Evolutionary conservation across 768 basidiomycete species (phyloP), one percentile per base, ranked within the genome.

Genomic region (Lactarius trivialis): DNA sequence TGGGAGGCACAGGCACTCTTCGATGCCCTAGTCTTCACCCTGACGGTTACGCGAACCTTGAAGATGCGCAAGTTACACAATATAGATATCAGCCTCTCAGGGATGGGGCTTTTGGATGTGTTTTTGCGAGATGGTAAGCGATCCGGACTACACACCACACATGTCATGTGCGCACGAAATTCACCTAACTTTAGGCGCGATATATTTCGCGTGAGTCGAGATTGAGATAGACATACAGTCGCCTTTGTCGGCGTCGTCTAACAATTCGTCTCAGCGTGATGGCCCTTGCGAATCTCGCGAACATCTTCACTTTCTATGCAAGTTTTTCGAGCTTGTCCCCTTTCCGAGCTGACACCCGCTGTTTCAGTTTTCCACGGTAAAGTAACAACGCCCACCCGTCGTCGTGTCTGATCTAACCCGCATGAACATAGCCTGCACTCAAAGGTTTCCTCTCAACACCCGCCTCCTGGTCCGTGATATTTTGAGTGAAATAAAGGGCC

Each of bases 1-100:
- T 84, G 82, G 81, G 81, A 82, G 65, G 78, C 79, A 1, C 74
- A 82, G 5, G 79, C 81, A 58, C 65, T 76, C 1, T 82, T 78
- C 61, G 83, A 85, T 66, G 59, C 73, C 0, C 70, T 81, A 21
- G 71, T 84, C 15, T 81, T 83, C 61, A 60, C 64, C 24, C 70
- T 84, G 24, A 84, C 80, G 0, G 51, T 83, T n/a, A 66, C 68
- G 66, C 81, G 79, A 68, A 80, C 81, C 4, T 76, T 64, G 71
- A 65, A 65, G 56, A 41, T 65, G 51, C 72, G 75, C 67, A 57
- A 70, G 71, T 12, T 55, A 34, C 68, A 63, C 58, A 72, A 72
- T 32, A 71, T 70, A 57, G 61, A 52, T 19, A 53, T 55, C 33
- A 50, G 54, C 17, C 52, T 73, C 26, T 69, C 71, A 24, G 32